Percentiles rank a stretch among this genome's conserved stretches.
These are phyloP conservation scores for Penicillium robsamsonii DNA, from an alignment of 495 filamentous ascomycete species.

Conservation along the genomic window DNA sequence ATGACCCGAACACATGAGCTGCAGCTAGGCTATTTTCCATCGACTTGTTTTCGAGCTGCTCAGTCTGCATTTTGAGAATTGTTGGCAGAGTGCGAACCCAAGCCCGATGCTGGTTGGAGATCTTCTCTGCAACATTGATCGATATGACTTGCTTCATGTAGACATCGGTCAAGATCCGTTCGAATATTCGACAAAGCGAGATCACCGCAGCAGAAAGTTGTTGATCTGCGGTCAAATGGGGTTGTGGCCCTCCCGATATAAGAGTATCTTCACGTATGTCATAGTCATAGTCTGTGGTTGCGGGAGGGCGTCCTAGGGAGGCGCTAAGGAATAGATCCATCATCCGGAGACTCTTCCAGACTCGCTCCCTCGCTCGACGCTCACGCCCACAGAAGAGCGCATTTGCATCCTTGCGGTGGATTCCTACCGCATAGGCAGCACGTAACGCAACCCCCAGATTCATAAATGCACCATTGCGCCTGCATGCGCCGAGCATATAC, in stretches of 20 bases:
- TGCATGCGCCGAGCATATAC: constrained; percentile 60
- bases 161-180: constrained; percentile 62
- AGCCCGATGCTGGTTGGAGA: constrained; percentile 55
- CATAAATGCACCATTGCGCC: constrained; percentile 61
- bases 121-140: constrained; percentile 61
- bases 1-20: constrained; percentile 65
- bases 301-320: constrained; percentile 58
- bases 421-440: constrained; percentile 58
- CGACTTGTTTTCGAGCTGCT: constrained; percentile 34
- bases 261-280: constrained; percentile 43
- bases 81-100: constrained; percentile 40
- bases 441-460: constrained; percentile 52
- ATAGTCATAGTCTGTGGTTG: constrained; percentile 57
- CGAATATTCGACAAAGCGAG: constrained; percentile 59
- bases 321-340: constrained; percentile 60
- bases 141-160: constrained; percentile 71
- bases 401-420: constrained; percentile 62
- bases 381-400: constrained; percentile 51
- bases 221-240: constrained; percentile 26
- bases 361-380: constrained; percentile 51
- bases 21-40: constrained; percentile 59
- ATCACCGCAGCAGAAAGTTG: constrained; percentile 38
- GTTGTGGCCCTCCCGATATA: constrained; percentile 20
- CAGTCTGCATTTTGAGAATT: constrained; percentile 38
- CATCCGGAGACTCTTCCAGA: constrained; percentile 62